Conservation (phyloP, 1,284 basidiomycete species). For the Moesziomyces sp. region DNA sequence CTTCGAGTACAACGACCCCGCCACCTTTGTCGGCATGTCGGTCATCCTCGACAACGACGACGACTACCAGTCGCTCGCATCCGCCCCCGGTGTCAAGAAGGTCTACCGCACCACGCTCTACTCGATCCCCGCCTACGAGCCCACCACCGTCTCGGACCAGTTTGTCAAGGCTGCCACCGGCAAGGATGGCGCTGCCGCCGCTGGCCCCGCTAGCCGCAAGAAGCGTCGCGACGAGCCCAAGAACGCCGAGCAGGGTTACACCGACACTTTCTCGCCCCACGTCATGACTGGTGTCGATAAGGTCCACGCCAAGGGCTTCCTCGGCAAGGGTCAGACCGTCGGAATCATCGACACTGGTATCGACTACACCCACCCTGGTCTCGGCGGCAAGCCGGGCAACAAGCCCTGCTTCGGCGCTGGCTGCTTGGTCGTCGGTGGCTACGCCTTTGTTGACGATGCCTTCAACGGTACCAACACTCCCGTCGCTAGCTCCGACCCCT, state of each 20-base stretch:
- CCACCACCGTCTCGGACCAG: conserved; percentile 27
- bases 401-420: conserved; percentile 52
- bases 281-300: conserved; percentile 70
- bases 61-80: conserved; percentile 40
- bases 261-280: conserved; percentile 54
- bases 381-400: conserved; percentile 70
- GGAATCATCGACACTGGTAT: conserved; percentile 72
- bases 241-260: conserved; percentile 27
- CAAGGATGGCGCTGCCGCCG: conserved; percentile 15
- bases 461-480: conserved; percentile 66
- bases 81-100: conserved; percentile 43
- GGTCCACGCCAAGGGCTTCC: conserved; percentile 72
- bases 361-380: conserved; percentile 75
- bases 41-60: conserved; percentile 49
- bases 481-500: conserved; percentile 68
- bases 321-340: conserved; percentile 73
- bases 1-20: conserved; percentile 47
- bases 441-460: conserved; percentile 63
- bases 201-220: conserved; percentile 10
- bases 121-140: conserved; percentile 45
- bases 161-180: conserved; percentile 49
- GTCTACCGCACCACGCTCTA: conserved; percentile 43
- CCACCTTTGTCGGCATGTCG: conserved; percentile 48
- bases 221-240: conserved; percentile 39
- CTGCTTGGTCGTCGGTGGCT: conserved; percentile 50